Conservation (phyloP, 345 rosid species). For the Salix arbutifolia region DNA sequence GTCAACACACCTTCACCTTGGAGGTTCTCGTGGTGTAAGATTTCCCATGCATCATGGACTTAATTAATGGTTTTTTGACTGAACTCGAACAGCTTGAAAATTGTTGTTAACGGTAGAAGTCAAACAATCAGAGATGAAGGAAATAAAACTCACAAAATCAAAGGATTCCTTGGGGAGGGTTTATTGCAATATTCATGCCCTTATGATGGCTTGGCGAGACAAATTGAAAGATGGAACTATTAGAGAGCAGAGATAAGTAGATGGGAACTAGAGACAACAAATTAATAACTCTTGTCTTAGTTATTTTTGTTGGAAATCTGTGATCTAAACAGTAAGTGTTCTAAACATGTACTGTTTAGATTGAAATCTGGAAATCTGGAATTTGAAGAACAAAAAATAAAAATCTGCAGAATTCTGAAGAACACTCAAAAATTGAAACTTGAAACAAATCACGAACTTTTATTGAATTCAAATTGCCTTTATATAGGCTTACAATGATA, state of each 20-base stretch:
- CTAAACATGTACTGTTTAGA: no score
- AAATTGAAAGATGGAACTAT: neutral
- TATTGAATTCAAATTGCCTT: no score
- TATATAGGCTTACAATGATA: no score
- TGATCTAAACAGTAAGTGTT: no score
- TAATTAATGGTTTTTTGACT: neutral
- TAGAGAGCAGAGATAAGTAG: neutral
- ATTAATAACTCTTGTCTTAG: neutral
- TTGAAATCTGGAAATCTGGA: no score
- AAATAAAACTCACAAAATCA: neutral
- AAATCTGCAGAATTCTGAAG: no score
- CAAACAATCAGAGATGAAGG: neutral
- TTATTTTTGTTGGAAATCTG: no score
- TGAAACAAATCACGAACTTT: no score
- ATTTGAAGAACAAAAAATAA: no score
- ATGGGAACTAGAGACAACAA: neutral
- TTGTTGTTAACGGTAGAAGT: neutral
- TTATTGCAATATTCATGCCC: neutral
- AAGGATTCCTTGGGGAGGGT: neutral
- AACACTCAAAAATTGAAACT: no score
- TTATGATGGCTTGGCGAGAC: neutral
- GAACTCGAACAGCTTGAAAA: neutral
- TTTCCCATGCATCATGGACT: neutral
- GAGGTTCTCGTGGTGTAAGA: neutral
- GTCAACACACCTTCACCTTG: neutral